Evolutionary conservation across 176 grass and related monocot species (phyloP).

Genomic region (Alloteropsis semialata): DNA sequence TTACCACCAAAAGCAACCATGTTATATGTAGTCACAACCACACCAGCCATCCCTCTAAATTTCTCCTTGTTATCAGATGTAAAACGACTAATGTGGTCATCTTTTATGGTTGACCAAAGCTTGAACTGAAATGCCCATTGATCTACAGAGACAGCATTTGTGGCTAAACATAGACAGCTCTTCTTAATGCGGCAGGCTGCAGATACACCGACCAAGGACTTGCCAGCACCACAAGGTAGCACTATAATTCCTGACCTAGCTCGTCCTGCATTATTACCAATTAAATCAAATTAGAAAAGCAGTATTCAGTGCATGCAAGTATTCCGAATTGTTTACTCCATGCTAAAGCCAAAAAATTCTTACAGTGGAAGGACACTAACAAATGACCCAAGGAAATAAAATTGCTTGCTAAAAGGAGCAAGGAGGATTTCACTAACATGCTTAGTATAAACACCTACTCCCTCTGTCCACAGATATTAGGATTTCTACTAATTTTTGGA

Average conservation of each 20-base stretch:
- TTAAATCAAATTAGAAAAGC: conserved; percentile 6
- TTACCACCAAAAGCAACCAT: conserved; percentile 98
- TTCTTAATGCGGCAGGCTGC: conserved; percentile 95
- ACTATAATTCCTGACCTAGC: conserved; percentile 98
- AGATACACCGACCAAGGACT: conserved; percentile 93
- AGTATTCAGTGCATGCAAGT: background rate
- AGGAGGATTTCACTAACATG: background rate
- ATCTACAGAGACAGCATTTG: conserved; percentile 97
- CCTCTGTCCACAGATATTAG: too few relatives aligned
- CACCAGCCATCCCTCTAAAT: conserved; percentile 79
- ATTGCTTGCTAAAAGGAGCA: background rate
- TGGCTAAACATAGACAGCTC: conserved; percentile 91
- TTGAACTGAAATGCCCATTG: conserved; percentile 99
- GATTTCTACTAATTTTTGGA: too few relatives aligned
- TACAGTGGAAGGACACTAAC: background rate
- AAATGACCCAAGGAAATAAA: background rate
- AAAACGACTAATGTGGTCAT: conserved; percentile 91
- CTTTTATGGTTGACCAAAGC: conserved; percentile 97
- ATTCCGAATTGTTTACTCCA: background rate
- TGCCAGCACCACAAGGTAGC: conserved; percentile 95
- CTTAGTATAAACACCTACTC: background rate
- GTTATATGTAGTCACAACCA: conserved; percentile 97
- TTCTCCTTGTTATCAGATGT: conserved; percentile 98
- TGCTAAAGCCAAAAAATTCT: background rate
- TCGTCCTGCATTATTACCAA: conserved; percentile 46